Base-by-base conservation (phyloP, 2,329 filamentous ascomycete species). In the Ambrosiella xylebori region DNA sequence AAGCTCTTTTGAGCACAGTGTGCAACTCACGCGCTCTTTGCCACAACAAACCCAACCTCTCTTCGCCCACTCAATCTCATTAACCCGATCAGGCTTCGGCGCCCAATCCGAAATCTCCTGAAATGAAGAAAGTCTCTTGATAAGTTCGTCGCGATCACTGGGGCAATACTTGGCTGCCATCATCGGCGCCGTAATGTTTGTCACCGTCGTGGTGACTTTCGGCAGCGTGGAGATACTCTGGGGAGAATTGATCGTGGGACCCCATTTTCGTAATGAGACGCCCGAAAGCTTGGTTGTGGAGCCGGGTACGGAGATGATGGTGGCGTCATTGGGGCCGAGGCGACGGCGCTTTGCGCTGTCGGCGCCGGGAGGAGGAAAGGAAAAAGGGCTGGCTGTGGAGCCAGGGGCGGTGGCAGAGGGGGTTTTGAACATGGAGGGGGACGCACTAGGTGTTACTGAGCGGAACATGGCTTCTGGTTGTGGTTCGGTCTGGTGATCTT, bases 1-100 rank as follows among this genome's bases (percentile, higher is more conserved):
- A 45, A 96, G 75, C 64, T 94, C 86, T 65, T 85, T 84, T 66
- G 85, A 84, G 66, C 93, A 98, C 1, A 90, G 81, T 45, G 85
- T 83, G 68, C 93, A 98, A 15, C 82, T 81, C 13, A 97, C 88
- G 3, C 86, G 86, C 69, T 95, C 89, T 63, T 82, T 82, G 64
- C 85, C 85, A 51, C 85, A 81, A 65, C 91, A 96, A 3, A 84
- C 76, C 91, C 93, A 98, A 0, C 91, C 91, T 60, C 86, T 76
- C 73, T 91, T 95, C 0, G 90, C 90, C 93, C 93, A 98, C 68
- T 89, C 85, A 7, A 96, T 82, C 70, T 97, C 93, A 66, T 82
- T 88, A 64, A 97, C 83, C 39, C 76, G 76, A 56, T 90, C 80
- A 0, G 93, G 90, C 68, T 97, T 97, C 0, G 88, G 86, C n/a